A percentile compares a stretch with the other conserved stretches of the same genome.
These are phyloP conservation scores for Cadophora luteo-olivacea DNA, from an alignment of 2,329 filamentous ascomycete genomes.

Conservation along the genomic window DNA sequence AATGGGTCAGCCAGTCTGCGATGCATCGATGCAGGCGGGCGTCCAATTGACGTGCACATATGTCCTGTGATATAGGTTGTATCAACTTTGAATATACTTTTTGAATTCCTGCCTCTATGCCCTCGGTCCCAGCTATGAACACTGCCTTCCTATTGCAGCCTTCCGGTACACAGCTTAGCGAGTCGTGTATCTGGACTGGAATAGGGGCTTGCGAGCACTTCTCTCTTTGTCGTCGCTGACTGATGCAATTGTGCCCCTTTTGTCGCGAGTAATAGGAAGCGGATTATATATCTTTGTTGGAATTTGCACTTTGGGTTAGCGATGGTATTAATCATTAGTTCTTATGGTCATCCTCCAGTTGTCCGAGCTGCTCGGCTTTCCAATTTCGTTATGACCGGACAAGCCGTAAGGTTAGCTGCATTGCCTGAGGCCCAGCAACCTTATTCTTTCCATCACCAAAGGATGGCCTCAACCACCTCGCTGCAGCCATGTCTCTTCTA, in stretches of 20 bases:
- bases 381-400: neutral
- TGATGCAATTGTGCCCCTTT: neutral
- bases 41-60: neutral
- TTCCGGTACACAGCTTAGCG: neutral
- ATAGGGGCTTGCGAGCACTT: neutral
- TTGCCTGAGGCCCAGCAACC: neutral
- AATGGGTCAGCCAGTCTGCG: neutral
- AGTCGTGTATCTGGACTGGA: neutral
- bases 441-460: neutral
- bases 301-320: constrained; percentile 5
- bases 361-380: constrained; percentile 9
- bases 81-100: neutral
- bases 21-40: neutral
- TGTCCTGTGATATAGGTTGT: constrained; percentile 2
- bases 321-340: neutral
- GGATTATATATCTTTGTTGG: neutral
- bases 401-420: neutral
- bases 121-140: neutral
- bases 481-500: neutral
- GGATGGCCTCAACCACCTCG: neutral
- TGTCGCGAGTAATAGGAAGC: neutral
- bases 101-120: neutral
- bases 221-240: neutral
- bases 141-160: constrained; percentile 10
- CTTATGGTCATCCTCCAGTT: neutral